Evolutionary conservation across 1,284 basidiomycete species (phyloP).

Genomic region (Naganishia cerealis): DNA sequence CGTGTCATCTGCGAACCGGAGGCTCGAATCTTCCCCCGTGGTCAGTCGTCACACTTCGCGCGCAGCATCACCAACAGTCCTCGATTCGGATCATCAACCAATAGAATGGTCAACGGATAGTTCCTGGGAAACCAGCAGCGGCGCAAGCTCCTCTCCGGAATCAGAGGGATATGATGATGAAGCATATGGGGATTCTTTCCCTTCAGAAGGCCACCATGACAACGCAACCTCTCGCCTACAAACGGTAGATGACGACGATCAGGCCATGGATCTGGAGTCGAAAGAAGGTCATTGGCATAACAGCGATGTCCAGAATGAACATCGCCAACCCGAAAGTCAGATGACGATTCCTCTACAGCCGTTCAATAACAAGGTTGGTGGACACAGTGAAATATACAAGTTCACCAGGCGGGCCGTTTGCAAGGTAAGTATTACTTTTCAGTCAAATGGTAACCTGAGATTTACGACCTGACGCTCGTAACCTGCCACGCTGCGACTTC

Average conservation of each 20-base stretch:
- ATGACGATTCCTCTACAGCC: conserved; percentile 94
- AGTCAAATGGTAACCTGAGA: neutral
- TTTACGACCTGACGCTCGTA: conserved; percentile 5
- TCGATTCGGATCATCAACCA: conserved; percentile 1
- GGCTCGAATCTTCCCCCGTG: neutral
- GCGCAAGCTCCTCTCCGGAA: conserved; percentile 32
- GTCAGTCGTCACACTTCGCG: conserved; percentile 19
- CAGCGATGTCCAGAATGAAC: conserved; percentile 7
- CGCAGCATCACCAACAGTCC: conserved; percentile 15
- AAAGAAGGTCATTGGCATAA: neutral
- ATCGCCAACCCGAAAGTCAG: conserved; percentile 45
- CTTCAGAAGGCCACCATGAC: neutral
- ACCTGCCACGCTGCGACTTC: neutral
- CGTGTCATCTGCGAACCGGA: neutral
- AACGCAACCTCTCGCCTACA: neutral
- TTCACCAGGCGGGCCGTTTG: conserved; percentile 97
- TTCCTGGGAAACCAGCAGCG: conserved; percentile 30
- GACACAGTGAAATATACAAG: conserved; percentile 95
- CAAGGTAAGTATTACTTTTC: conserved; percentile 67
- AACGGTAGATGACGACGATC: neutral
- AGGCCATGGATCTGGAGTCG: conserved; percentile 9
- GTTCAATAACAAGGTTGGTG: conserved; percentile 96
- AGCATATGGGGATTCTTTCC: conserved; percentile 38
- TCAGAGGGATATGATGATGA: conserved; percentile 39
- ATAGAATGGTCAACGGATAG: conserved; percentile 19